Percentiles rank a stretch among this genome's conserved stretches.
These are phyloP conservation scores for Gloeostereum incarnatum DNA, from an alignment of 768 basidiomycete genomes.

Conservation along the genomic window DNA sequence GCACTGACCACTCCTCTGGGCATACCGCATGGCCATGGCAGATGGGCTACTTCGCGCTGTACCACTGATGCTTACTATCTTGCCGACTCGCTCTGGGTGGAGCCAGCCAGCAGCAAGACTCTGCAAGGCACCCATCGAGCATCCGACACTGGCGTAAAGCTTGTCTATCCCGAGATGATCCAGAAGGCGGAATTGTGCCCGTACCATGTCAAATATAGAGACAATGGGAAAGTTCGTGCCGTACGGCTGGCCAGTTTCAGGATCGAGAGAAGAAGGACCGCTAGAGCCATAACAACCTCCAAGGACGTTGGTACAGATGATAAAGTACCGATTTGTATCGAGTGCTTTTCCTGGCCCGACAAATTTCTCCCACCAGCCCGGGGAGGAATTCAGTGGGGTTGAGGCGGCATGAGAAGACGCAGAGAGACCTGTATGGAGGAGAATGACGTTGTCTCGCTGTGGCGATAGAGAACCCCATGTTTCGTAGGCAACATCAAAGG, in stretches of 20 bases:
- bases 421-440: conserved; percentile 92
- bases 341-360: conserved; percentile 92
- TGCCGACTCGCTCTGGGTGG: conserved; percentile 79
- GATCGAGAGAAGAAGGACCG: conserved; percentile 81
- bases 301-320: conserved; percentile 94
- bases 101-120: conserved; percentile 94
- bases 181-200: conserved; percentile 81
- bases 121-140: conserved; percentile 98
- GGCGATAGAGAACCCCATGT: conserved; percentile 91
- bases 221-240: conserved; percentile 89
- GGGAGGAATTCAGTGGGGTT: conserved; percentile 62
- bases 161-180: conserved; percentile 78
- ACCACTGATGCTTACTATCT: conserved; percentile 90
- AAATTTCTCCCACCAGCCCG: conserved; percentile 99
- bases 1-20: conserved; percentile 85
- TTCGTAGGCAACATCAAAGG: conserved; percentile 91
- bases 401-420: conserved; percentile 94
- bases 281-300: conserved; percentile 98
- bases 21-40: conserved; percentile 92
- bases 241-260: conserved; percentile 59
- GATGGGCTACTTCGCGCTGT: conserved; percentile 89
- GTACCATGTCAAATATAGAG: conserved; percentile 95
- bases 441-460: conserved; percentile 75
- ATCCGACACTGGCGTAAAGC: conserved; percentile 90
- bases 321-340: conserved; percentile 87